phyloP scores from a whole-genome alignment of 1,284 basidiomycete genomes.

The Sporisorium sorghi region DNA sequence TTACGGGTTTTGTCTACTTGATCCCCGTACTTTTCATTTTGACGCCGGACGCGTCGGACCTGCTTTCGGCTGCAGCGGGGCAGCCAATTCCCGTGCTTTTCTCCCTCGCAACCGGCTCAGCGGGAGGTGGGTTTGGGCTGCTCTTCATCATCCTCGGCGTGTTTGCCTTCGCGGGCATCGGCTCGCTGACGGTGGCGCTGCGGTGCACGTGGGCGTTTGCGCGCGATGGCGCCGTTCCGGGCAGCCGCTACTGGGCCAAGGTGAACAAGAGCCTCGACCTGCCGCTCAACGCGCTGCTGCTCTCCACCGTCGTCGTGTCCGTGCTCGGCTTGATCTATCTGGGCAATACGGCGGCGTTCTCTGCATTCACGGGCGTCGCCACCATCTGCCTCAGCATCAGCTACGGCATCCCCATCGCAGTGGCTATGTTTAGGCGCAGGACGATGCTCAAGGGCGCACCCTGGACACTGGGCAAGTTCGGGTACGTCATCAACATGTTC shows the following conservation, averaged over 20 bases:
- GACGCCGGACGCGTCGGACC: slow-evolving; percentile 69
- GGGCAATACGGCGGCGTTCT: slow-evolving; percentile 56
- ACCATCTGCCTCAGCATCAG: slow-evolving; percentile 60
- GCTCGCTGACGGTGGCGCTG: slow-evolving; percentile 71
- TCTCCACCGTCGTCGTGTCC: slow-evolving; percentile 70
- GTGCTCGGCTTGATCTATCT: slow-evolving; percentile 70
- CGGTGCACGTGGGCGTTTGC: slow-evolving; percentile 72
- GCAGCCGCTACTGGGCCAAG: slow-evolving; percentile 68
- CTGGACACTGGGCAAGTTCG: slow-evolving; percentile 70
- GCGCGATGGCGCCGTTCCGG: slow-evolving; percentile 71
- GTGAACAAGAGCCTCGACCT: slow-evolving; percentile 70
- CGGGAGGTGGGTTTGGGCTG: slow-evolving; percentile 71
- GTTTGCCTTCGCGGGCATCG: slow-evolving; percentile 71
- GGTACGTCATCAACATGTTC: slow-evolving; percentile 68
- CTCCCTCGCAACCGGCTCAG: slow-evolving; percentile 70
- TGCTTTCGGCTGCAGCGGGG: slow-evolving; percentile 70
- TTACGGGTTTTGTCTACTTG: slow-evolving; percentile 71
- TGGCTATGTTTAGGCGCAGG: slow-evolving; percentile 69
- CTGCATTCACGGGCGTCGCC: slow-evolving; percentile 59
- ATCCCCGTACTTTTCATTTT: slow-evolving; percentile 72
- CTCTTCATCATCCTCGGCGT: slow-evolving; percentile 72
- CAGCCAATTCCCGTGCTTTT: slow-evolving; percentile 72
- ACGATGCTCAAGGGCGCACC: slow-evolving; percentile 68
- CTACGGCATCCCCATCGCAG: slow-evolving; percentile 71
- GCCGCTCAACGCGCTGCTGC: slow-evolving; percentile 70